Conservation (phyloP, 305 asterid species). For the Ajuga reptans region DNA sequence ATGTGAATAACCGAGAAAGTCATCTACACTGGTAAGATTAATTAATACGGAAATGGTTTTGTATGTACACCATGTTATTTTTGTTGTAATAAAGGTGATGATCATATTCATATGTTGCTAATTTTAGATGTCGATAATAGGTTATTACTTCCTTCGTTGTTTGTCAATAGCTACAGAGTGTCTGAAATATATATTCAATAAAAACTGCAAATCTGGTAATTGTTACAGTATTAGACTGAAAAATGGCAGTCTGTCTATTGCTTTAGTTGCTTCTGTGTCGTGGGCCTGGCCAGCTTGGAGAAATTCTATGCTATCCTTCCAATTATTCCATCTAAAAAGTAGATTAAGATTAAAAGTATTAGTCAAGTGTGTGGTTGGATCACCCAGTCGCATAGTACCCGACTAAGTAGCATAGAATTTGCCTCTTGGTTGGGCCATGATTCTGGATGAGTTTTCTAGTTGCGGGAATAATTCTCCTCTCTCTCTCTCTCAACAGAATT, state of each 20-base stretch:
- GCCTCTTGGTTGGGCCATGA: too few species aligned
- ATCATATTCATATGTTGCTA: slow-evolving; percentile 4
- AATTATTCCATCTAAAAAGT: too few species aligned
- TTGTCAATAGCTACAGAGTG: not conserved
- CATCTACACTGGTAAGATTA: not conserved
- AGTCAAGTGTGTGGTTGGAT: too few species aligned
- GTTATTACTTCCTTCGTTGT: not conserved
- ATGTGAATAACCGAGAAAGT: slow-evolving; percentile 28
- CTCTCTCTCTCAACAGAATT: too few species aligned
- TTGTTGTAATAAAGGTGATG: slow-evolving; percentile 17
- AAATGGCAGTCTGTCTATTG: not conserved
- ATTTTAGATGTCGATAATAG: slow-evolving; percentile 19
- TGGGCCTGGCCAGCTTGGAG: slow-evolving; percentile 11
- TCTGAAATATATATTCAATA: not conserved
- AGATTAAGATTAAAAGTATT: too few species aligned
- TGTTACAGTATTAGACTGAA: not conserved
- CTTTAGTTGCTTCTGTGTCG: not conserved
- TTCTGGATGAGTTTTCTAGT: too few species aligned
- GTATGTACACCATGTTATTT: slow-evolving; percentile 2
- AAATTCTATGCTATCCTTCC: too few species aligned
- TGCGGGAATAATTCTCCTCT: too few species aligned
- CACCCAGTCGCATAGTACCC: too few species aligned
- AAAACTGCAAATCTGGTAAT: not conserved
- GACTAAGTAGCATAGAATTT: too few species aligned
- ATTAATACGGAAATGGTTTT: slow-evolving; percentile 7